Evolutionary conservation across 345 rosid genomes (phyloP).

Genomic region (Microcos paniculata): DNA sequence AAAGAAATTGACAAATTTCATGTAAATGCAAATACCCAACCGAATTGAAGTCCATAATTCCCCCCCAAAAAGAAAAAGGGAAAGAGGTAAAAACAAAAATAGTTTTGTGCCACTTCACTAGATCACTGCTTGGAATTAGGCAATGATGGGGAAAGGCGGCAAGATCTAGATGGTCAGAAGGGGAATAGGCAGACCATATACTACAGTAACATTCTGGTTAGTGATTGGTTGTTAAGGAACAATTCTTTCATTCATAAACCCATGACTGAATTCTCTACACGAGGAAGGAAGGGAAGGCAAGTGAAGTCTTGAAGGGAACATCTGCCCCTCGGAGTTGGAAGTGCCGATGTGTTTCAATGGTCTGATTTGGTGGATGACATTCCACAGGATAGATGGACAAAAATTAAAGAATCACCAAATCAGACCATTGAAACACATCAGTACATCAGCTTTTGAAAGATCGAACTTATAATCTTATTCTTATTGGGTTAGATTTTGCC

Average conservation of each 20-base stretch:
- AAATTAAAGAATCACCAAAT: no score
- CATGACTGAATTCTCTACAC: slow-evolving; percentile 13
- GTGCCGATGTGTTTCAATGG: slow-evolving; percentile 29
- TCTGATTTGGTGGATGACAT: slow-evolving; percentile 37
- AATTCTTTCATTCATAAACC: slow-evolving; percentile 36
- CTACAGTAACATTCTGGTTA: slow-evolving; percentile 23
- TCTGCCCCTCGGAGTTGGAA: slow-evolving; percentile 24
- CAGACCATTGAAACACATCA: no score
- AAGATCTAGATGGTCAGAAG: slow-evolving; percentile 23
- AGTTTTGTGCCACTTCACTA: slow-evolving; percentile 25
- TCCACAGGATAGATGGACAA: no score
- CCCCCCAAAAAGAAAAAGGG: no score
- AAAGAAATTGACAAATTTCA: no score
- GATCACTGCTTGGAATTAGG: slow-evolving; percentile 28
- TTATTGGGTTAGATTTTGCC: no score
- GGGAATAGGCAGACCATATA: slow-evolving; percentile 5
- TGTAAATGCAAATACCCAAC: no score
- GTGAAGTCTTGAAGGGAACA: slow-evolving; percentile 8
- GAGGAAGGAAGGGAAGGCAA: slow-evolving; percentile 22
- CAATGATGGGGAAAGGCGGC: slow-evolving; percentile 20
- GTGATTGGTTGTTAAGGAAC: slow-evolving; percentile 21
- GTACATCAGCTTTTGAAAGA: no score
- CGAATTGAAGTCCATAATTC: no score
- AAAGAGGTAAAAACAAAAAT: no score
- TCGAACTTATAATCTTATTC: no score